These are phyloP conservation scores for Terfezia boudieri DNA, from an alignment of 495 filamentous ascomycete genomes.

Conservation along the genomic window DNA sequence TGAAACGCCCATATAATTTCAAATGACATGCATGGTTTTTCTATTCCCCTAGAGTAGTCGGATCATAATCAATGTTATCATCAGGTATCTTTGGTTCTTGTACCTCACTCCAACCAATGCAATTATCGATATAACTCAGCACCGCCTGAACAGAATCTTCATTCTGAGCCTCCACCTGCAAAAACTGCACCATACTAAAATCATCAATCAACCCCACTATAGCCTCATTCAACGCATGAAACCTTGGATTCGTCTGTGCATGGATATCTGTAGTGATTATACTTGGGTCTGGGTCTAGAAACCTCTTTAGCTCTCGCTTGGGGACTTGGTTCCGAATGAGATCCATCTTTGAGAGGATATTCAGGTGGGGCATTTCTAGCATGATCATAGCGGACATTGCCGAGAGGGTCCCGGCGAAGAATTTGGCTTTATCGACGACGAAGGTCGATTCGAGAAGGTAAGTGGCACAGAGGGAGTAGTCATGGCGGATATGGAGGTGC, in stretches of 20 bases:
- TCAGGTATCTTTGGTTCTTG: constrained; percentile 80
- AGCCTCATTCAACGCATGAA: constrained; percentile 26
- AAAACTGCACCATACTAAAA: constrained; percentile 92
- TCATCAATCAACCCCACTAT: constrained; percentile 81
- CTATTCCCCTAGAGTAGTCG: not conserved
- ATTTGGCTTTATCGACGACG: constrained; percentile 84
- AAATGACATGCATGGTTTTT: not conserved
- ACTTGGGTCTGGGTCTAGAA: constrained; percentile 58
- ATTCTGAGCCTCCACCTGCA: constrained; percentile 71
- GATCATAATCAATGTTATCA: constrained; percentile 33
- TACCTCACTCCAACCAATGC: constrained; percentile 85
- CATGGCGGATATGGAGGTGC: constrained; percentile 56
- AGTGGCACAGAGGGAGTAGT: constrained; percentile 79
- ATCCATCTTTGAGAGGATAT: constrained; percentile 93
- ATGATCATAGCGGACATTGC: constrained; percentile 98
- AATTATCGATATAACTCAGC: constrained; percentile 93
- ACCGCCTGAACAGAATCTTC: constrained; percentile 82
- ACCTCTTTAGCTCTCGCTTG: constrained; percentile 64
- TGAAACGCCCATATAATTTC: too few relatives aligned
- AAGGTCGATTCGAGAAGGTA: constrained; percentile 93
- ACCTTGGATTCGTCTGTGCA: constrained; percentile 17
- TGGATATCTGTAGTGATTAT: constrained; percentile 17
- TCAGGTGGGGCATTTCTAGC: constrained; percentile 88
- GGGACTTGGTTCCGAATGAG: constrained; percentile 65
- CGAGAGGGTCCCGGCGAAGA: constrained; percentile 82